Evolutionary conservation across 179 eudicot species (phyloP).

Genomic region (Actinidia polygama): DNA sequence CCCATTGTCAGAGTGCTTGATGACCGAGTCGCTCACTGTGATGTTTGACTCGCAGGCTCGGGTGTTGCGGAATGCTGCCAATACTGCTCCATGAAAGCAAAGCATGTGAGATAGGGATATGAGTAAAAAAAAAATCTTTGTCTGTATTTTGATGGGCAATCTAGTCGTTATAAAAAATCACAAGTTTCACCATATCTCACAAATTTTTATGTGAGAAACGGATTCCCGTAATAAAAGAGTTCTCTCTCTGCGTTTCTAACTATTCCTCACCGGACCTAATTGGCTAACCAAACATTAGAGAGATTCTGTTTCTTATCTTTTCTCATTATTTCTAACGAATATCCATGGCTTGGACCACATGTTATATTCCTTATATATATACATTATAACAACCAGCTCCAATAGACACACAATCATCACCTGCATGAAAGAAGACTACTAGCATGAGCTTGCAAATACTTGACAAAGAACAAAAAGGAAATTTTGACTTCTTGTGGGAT

Average conservation of each 20-base stretch:
- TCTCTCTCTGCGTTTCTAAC: no score
- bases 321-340: no score
- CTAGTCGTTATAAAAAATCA: no score
- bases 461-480: neutral
- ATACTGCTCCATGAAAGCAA: slow-evolving; percentile 48
- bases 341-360: slow-evolving; percentile 96
- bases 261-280: no score
- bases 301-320: no score
- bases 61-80: slow-evolving; percentile 79
- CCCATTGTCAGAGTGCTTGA: slow-evolving; percentile 85
- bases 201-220: no score
- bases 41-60: slow-evolving; percentile 86
- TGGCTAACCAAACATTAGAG: no score
- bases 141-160: no score
- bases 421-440: slow-evolving; percentile 30
- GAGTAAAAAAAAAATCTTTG: no score
- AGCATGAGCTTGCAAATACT: neutral
- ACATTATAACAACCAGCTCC: slow-evolving; percentile 84
- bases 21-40: slow-evolving; percentile 63
- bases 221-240: no score
- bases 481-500: neutral
- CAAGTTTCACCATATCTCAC: no score
- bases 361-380: slow-evolving; percentile 80
- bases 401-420: slow-evolving; percentile 94
- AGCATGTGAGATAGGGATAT: no score